Base-by-base conservation (phyloP, 2,329 filamentous ascomycete genomes). In the Botrytis fragariae region DNA sequence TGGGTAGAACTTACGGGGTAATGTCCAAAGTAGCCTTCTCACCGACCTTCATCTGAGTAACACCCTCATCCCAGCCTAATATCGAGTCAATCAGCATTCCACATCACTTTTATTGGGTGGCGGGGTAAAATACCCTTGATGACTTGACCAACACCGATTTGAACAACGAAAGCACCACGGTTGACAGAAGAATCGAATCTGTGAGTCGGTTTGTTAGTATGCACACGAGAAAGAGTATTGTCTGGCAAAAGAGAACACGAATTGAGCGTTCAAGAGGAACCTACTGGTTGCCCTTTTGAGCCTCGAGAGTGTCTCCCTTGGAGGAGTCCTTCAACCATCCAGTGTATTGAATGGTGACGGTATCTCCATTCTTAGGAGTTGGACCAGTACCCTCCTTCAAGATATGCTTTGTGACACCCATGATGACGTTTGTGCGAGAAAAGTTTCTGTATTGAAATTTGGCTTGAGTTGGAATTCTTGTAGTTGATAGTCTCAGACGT, bases 131-230 rank as follows among this genome's bases (percentile, higher is more conserved):
- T 87, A 96, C 95, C 95, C 86, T 88, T 89, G 85, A 99, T 98
- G 80, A 98, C 92, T 80, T 89, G 87, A 72, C 94, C 94, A 77
- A 92, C 86, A 71, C 96, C 96, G 82, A 99, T 98, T 74, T 83
- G 81, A 76, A 90, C 92, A 75, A 89, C 85, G 81, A 98, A 95
- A 18, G 94, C 89, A 68, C 90, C 91, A 72, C 93, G 90, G 75
- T 90, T 91, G 76, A 91, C 87, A 29, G 95, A 97, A 75, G 91
- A 92, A 85, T 98, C 96, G 85, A 99, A 98, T 83, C 95, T 97
- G 78, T 54, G 12, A 65, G 10, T 51, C 18, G 29, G 20, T 48
- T 71, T 73, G 74, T 77, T 70, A 70, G 60, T 45, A 3, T 65
- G 4, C 18, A 25, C n/a, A 25, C 42, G 57, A n/a, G 18, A 61